Conservation (phyloP, 768 basidiomycete species). For the Mycena chlorophos region DNA sequence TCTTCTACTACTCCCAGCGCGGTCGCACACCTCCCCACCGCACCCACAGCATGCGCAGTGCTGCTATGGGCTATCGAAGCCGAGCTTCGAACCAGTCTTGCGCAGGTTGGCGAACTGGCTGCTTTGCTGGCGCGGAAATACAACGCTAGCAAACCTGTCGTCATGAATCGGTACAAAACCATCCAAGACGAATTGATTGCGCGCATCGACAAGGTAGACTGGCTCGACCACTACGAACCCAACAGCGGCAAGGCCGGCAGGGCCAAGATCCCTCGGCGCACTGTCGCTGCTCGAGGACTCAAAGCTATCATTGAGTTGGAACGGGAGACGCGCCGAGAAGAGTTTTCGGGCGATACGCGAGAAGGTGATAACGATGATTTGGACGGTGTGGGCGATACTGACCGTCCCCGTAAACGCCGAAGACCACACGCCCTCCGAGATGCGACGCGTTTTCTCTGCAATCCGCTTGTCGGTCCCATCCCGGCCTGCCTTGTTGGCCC, state of each 20-base stretch:
- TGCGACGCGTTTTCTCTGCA: slow-evolving; percentile 57
- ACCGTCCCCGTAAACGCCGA: slow-evolving; percentile 28
- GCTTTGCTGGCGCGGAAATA: slow-evolving; percentile 53
- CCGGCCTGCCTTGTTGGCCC: slow-evolving; percentile 16
- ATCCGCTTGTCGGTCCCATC: slow-evolving; percentile 49
- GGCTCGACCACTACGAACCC: slow-evolving; percentile 61
- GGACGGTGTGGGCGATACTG: slow-evolving; percentile 7
- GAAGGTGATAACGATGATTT: slow-evolving; percentile 16
- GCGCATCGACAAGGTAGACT: slow-evolving; percentile 68
- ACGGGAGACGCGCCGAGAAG: slow-evolving; percentile 56
- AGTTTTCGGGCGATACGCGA: slow-evolving; percentile 19
- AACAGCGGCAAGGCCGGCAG: slow-evolving; percentile 53
- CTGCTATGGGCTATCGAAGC: slow-evolving; percentile 73
- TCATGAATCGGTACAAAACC: slow-evolving; percentile 70
- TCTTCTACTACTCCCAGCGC: slow-evolving; percentile 38
- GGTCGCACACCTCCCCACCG: slow-evolving; percentile 38
- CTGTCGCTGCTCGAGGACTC: slow-evolving; percentile 63
- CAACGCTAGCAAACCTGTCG: slow-evolving; percentile 50
- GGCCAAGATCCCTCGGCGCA: slow-evolving; percentile 62
- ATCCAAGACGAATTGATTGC: slow-evolving; percentile 60
- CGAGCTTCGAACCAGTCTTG: slow-evolving; percentile 52
- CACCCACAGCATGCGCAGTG: slow-evolving; percentile 65
- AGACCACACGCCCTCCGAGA: slow-evolving; percentile 39
- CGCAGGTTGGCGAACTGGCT: slow-evolving; percentile 58
- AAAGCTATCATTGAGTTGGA: slow-evolving; percentile 71